Percentiles rank a stretch among this genome's conserved stretches.
phyloP scores from a whole-genome alignment of 805 yeast species.

The Starmerella cellae region DNA sequence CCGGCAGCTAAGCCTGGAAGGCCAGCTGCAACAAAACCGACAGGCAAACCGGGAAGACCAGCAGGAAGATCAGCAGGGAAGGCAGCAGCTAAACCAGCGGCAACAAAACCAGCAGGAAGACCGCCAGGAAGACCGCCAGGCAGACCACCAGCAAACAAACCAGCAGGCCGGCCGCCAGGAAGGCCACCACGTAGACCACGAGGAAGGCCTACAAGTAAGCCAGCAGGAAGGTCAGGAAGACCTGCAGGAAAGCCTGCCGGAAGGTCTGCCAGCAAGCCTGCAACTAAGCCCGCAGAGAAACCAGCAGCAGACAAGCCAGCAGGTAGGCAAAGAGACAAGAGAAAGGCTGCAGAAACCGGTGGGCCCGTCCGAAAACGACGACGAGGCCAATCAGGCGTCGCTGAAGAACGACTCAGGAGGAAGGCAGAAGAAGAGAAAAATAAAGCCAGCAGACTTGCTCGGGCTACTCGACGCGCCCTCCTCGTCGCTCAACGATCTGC shows the following conservation, averaged over 20 bases:
- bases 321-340: background rate
- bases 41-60: background rate
- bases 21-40: background rate
- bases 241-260: background rate
- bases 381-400: too few relatives aligned
- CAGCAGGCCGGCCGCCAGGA: background rate
- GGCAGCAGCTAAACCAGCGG: background rate
- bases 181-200: background rate
- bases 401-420: background rate
- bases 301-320: background rate
- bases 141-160: background rate
- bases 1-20: background rate
- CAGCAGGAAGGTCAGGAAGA: background rate
- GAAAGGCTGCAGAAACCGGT: background rate
- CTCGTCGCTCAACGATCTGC: conserved; percentile 5
- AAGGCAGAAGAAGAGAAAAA: background rate
- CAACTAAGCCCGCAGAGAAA: background rate
- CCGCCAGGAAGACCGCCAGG: background rate
- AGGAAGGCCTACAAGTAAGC: background rate
- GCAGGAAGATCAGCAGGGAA: background rate
- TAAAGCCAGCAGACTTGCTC: conserved; percentile 6
- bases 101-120: background rate
- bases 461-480: conserved; percentile 15
- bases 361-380: conserved; percentile 2
- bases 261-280: background rate